Base-by-base conservation (phyloP, 805 yeast species). In the Cyberlindnera petersonii region DNA sequence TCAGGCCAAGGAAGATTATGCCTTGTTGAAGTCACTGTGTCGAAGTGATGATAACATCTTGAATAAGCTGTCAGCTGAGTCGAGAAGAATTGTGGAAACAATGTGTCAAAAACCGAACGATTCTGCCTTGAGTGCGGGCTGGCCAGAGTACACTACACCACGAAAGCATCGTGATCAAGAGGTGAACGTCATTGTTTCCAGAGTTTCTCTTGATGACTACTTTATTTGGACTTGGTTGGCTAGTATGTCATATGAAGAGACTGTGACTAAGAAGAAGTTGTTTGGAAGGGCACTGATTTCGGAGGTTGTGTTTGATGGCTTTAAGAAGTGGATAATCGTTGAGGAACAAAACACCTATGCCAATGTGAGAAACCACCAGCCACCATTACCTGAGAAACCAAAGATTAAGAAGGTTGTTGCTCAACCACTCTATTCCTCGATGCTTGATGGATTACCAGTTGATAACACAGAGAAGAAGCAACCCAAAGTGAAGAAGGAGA, bases 211-310 rank as follows among this genome's bases (percentile, higher is more conserved):
- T 15, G 95, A 86, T 59, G 96, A 87, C 59, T 87, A 83, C 59
- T 87, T 81, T 54, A 85, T 86, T 21, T 87, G 96, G 96, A 75
- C 95, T 1, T 87, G 96, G 96, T 66, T 86, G 53, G 77, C 88
- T 1, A 74, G 87, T 2, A 57, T 86, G 18, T 86, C 86, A 0
- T 71, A 79, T 23, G 96, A 87, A 55, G 83, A 85, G 54, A 75
- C 87, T 0, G 68, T 72, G 23, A 60, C 66, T 18, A 77, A 78
- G 49, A 83, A 83, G 58, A 72, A 73, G 23, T 59, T 81, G 2
- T 87, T 87, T 65, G 96, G 96, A 9, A 72, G 93, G 48, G 79
- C 94, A 0, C 69, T 86, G 40, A 86, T 87, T 6, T 74, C 86
- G 37, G 96, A 87, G 50, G 86, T 86, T 31, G 86, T 85, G 31